These are phyloP conservation scores for Komagataella pseudopastoris DNA, from an alignment of 805 yeast genomes.

Conservation along the genomic window DNA sequence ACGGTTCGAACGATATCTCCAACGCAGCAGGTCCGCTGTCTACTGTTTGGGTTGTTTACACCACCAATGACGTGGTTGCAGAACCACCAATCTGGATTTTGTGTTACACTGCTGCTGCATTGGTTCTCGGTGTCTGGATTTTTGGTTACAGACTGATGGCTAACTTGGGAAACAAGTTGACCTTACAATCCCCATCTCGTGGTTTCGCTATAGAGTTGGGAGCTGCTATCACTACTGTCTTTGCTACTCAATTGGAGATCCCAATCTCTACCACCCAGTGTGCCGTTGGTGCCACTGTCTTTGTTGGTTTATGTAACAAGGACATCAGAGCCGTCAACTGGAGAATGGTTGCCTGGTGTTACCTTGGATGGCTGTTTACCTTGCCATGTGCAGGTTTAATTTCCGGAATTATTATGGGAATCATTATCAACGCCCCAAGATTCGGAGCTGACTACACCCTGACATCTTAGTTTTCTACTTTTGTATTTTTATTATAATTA, in stretches of 20 bases:
- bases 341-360: slow-evolving; percentile 65
- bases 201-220: slow-evolving; percentile 70
- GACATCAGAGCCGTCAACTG: slow-evolving; percentile 56
- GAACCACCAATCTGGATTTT: slow-evolving; percentile 64
- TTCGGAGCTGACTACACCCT: slow-evolving; percentile 19
- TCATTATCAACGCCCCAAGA: slow-evolving; percentile 52
- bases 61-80: slow-evolving; percentile 29
- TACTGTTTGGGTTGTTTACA: slow-evolving; percentile 52
- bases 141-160: slow-evolving; percentile 57
- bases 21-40: slow-evolving; percentile 70
- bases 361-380: slow-evolving; percentile 60
- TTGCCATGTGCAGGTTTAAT: slow-evolving; percentile 63
- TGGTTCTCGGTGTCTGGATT: slow-evolving; percentile 59
- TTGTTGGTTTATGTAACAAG: slow-evolving; percentile 60
- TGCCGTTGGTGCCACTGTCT: slow-evolving; percentile 68
- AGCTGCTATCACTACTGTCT: slow-evolving; percentile 61
- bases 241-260: slow-evolving; percentile 61
- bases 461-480: not conserved
- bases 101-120: slow-evolving; percentile 51
- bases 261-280: slow-evolving; percentile 73
- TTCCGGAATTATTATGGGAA: slow-evolving; percentile 53
- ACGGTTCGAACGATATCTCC: slow-evolving; percentile 70
- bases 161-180: slow-evolving; percentile 60
- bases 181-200: slow-evolving; percentile 65
- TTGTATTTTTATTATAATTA: not conserved